phyloP scores from a whole-genome alignment of 805 yeast species.

The Wickerhamiella spandovensis region DNA sequence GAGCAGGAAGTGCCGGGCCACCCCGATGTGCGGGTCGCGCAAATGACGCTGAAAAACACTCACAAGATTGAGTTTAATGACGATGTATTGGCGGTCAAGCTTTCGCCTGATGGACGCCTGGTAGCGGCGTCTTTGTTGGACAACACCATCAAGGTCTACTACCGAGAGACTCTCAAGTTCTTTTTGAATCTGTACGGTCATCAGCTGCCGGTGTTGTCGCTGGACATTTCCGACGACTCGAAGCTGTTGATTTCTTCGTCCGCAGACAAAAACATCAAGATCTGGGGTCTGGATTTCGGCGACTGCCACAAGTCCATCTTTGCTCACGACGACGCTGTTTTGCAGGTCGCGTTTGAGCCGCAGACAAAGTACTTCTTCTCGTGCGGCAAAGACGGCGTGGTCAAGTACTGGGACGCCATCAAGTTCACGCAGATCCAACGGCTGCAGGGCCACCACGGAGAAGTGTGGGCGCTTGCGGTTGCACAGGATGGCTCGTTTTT shows the following conservation, averaged over 20 bases:
- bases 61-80: conserved; percentile 78
- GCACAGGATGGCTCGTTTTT: conserved; percentile 54
- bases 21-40: conserved; percentile 36
- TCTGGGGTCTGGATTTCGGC: conserved; percentile 98
- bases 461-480: conserved; percentile 86
- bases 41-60: conserved; percentile 52
- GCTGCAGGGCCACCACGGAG: conserved; percentile 74
- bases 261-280: conserved; percentile 93
- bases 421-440: conserved; percentile 90
- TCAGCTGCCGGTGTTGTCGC: conserved; percentile 83
- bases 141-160: conserved; percentile 91
- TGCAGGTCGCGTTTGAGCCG: conserved; percentile 75
- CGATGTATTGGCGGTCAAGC: conserved; percentile 64
- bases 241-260: conserved; percentile 84
- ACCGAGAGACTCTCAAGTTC: conserved; percentile 73
- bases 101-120: conserved; percentile 66
- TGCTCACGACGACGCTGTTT: conserved; percentile 92
- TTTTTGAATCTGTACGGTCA: conserved; percentile 89
- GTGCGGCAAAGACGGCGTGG: conserved; percentile 73
- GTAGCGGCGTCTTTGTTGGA: conserved; percentile 79
- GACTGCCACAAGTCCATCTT: conserved; percentile 95
- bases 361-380: conserved; percentile 83
- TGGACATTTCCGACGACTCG: conserved; percentile 82
- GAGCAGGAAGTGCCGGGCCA: conserved; percentile 59
- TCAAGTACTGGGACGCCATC: conserved; percentile 98